Evolutionary conservation across 768 basidiomycete genomes (phyloP).

Genomic region (Cantharellus cinnabarinus): DNA sequence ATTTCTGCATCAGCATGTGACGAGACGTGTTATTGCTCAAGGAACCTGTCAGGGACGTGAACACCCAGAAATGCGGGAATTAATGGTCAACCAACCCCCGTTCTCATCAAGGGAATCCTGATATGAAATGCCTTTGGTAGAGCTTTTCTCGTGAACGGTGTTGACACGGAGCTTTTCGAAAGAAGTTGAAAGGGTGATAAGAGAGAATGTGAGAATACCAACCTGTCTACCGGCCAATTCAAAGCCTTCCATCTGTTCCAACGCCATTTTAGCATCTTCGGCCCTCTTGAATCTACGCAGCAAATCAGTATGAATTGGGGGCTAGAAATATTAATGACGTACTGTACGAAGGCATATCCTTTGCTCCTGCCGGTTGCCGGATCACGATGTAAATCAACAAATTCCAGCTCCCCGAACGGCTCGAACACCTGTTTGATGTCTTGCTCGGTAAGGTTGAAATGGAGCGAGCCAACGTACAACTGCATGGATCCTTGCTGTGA

Average conservation of each 20-base stretch:
- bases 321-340: constrained; percentile 14
- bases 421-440: constrained; percentile 99
- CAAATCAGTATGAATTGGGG: constrained; percentile 1
- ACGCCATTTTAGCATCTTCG: constrained; percentile 90
- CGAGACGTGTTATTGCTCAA: constrained; percentile 96
- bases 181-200: constrained; percentile 2
- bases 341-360: constrained; percentile 97
- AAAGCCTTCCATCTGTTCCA: constrained; percentile 98
- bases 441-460: constrained; percentile 90
- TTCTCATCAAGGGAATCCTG: constrained; percentile 75
- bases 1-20: constrained; percentile 99
- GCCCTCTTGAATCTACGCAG: constrained; percentile 53
- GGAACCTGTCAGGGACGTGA: constrained; percentile 30
- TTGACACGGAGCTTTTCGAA: constrained; percentile 56
- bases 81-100: constrained; percentile 35
- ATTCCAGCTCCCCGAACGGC: constrained; percentile 94
- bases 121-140: constrained; percentile 22
- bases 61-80: background rate
- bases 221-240: constrained; percentile 90
- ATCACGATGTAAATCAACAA: constrained; percentile 94
- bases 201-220: constrained; percentile 13
- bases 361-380: constrained; percentile 89
- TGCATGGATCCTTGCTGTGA: constrained; percentile 67
- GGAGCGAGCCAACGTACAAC: constrained; percentile 91
- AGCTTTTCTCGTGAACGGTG: constrained; percentile 82